Conservation (phyloP, 306 rosid species). For the Trifolium fragiferum region DNA sequence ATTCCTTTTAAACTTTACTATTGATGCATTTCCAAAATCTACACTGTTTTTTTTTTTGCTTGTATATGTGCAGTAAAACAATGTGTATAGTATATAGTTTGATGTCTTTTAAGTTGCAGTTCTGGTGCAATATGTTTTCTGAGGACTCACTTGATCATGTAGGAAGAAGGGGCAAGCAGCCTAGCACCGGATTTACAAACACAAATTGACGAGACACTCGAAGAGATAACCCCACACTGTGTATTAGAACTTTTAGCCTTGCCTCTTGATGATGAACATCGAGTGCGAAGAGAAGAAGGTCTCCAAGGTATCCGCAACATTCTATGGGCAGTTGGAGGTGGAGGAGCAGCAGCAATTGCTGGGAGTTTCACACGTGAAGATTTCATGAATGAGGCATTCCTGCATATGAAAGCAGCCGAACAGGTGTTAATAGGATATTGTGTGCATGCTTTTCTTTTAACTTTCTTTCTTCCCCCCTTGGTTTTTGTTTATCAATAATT, state of each 20-base stretch:
- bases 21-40: not conserved
- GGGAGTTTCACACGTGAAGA: conserved; percentile 93
- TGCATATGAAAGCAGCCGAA: conserved; percentile 90
- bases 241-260: conserved; percentile 89
- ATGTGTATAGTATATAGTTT: conserved; percentile 15
- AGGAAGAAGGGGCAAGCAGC: conserved; percentile 98
- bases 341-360: conserved; percentile 94
- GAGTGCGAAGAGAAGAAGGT: conserved; percentile 78
- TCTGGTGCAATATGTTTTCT: conserved; percentile 29
- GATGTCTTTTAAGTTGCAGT: conserved; percentile 16
- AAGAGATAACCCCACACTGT: conserved; percentile 91
- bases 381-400: conserved; percentile 83
- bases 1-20: conserved; percentile 17
- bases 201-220: conserved; percentile 94
- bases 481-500: conserved; percentile 6
- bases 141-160: conserved; percentile 40
- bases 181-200: conserved; percentile 93
- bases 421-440: conserved; percentile 58
- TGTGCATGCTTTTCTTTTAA: conserved; percentile 29
- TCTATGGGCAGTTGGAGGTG: conserved; percentile 97
- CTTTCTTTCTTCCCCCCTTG: not conserved
- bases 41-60: not conserved
- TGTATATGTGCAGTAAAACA: conserved; percentile 17
- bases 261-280: conserved; percentile 69
- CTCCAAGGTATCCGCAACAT: conserved; percentile 90